Base-by-base conservation (phyloP, 2,329 filamentous ascomycete species). In the Raffaelea ambrosiae region DNA sequence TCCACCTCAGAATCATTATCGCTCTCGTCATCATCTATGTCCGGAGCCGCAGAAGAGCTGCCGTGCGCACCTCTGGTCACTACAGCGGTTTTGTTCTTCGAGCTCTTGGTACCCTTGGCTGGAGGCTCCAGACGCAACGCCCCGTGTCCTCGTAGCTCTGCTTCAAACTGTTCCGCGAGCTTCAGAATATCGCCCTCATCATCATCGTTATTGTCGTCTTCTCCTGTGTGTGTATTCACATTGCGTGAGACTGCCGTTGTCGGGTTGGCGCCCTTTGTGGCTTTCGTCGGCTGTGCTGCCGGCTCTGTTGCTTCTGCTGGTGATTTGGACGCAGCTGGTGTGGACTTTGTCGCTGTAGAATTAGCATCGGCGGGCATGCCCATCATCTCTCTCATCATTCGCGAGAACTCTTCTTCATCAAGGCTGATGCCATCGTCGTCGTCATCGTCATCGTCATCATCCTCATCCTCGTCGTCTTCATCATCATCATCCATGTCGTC, bases 361-460 rank as follows among this genome's bases (percentile, higher is more conserved):
- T n/a, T n/a, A 3, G 8, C 18, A 7, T 26, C 26, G 0, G 48
- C 21, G 10, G 73, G 71, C 40, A 81, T 71, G 0, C 86, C 87
- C 83, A 93, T 90, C 83, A 94, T 90, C 60, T 94, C 86, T 51
- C 82, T 80, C 88, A 98, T 95, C 76, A 95, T 88, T 46, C 72
- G 78, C 9, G 84, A 76, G 56, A 96, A 95, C 47, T 91, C 84
- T 33, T 83, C 79, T 63, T 97, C 90, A 54, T 95, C 81, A 55
- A 94, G 91, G 48, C 81, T 84, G 5, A 86, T 79, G 41, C 85
- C 84, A 55, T 83, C 83, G 53, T 89, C 84, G 58, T 88, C 85
- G 19, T 77, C 78, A 20, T 83, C 79, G 50, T 75, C 79, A 44
- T 69, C 73, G 4, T 66, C 67, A 3, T 75, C 72, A 8, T 74